Conservation (phyloP, 768 basidiomycete genomes). For the Clitopilus hobsonii region DNA sequence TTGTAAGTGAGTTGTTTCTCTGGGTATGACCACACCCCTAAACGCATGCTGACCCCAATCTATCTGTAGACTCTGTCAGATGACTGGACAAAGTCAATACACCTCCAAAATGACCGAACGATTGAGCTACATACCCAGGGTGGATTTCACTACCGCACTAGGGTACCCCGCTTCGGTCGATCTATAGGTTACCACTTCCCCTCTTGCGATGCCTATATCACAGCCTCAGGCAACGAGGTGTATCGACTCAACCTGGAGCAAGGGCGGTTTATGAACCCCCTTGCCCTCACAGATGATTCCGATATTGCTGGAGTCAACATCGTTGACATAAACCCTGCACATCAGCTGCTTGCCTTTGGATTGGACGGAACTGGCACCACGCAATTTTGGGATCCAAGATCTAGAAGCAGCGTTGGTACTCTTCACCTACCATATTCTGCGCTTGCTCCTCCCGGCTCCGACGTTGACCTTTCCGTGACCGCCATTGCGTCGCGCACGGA, state of each 20-base stretch:
- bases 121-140: conserved; percentile 93
- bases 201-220: conserved; percentile 85
- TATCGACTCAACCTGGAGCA: conserved; percentile 95
- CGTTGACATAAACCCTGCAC: conserved; percentile 89
- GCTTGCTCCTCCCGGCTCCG: conserved; percentile 37
- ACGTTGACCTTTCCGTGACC: conserved; percentile 58
- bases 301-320: conserved; percentile 82
- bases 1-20: conserved; percentile 65
- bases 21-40: conserved; percentile 8
- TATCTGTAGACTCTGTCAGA: conserved; percentile 78
- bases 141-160: conserved; percentile 86
- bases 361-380: conserved; percentile 82
- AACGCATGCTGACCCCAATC: background rate
- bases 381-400: conserved; percentile 96
- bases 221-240: conserved; percentile 81
- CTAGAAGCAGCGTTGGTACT: conserved; percentile 67
- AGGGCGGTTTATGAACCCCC: conserved; percentile 86
- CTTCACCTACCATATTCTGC: conserved; percentile 55
- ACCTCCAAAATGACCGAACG: conserved; percentile 94
- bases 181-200: conserved; percentile 90
- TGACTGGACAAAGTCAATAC: conserved; percentile 98
- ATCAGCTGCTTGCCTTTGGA: conserved; percentile 87
- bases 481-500: conserved; percentile 82
- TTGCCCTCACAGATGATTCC: conserved; percentile 50
- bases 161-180: conserved; percentile 93